A percentile compares a stretch with the other conserved stretches of the same genome.
Conservation (phyloP, 495 filamentous ascomycete genomes). For the Glonium stellatum region DNA sequence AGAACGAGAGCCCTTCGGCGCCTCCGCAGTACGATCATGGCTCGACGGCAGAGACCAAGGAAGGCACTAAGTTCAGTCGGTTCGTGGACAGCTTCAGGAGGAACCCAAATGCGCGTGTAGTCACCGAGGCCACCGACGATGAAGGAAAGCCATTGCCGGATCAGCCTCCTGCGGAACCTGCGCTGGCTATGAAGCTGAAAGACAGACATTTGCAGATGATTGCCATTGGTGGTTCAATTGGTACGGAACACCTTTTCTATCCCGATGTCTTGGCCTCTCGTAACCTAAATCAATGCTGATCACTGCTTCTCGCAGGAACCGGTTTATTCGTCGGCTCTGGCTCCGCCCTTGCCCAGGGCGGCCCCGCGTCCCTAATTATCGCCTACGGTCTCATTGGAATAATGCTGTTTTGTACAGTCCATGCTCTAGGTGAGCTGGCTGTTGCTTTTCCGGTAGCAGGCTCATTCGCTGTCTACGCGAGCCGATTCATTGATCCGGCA, state of each 20-base stretch:
- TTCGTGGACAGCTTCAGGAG: constrained; percentile 69
- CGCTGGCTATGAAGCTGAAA: constrained; percentile 69
- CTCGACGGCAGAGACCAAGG: constrained; percentile 14
- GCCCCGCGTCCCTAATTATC: constrained; percentile 81
- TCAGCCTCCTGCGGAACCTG: constrained; percentile 64
- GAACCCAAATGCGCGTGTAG: constrained; percentile 62
- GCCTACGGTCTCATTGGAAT: constrained; percentile 75
- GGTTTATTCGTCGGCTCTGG: constrained; percentile 90
- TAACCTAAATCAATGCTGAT: constrained; percentile 3
- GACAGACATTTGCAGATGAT: constrained; percentile 92
- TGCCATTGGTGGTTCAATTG: constrained; percentile 92
- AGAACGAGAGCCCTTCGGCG: background rate
- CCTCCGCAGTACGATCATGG: constrained; percentile 22
- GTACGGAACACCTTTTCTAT: constrained; percentile 39
- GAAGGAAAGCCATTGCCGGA: constrained; percentile 61
- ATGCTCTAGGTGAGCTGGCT: constrained; percentile 87
- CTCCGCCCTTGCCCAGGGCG: constrained; percentile 65
- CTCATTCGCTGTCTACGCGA: constrained; percentile 87
- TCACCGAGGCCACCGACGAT: constrained; percentile 48
- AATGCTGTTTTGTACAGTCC: constrained; percentile 89
- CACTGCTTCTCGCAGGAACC: constrained; percentile 51
- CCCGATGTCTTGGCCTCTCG: background rate
- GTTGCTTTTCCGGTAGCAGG: constrained; percentile 87
- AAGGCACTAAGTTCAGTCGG: constrained; percentile 8
- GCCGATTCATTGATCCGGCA: constrained; percentile 84